Conservation (phyloP, 2,329 filamentous ascomycete species). For the Xylaria sp. region DNA sequence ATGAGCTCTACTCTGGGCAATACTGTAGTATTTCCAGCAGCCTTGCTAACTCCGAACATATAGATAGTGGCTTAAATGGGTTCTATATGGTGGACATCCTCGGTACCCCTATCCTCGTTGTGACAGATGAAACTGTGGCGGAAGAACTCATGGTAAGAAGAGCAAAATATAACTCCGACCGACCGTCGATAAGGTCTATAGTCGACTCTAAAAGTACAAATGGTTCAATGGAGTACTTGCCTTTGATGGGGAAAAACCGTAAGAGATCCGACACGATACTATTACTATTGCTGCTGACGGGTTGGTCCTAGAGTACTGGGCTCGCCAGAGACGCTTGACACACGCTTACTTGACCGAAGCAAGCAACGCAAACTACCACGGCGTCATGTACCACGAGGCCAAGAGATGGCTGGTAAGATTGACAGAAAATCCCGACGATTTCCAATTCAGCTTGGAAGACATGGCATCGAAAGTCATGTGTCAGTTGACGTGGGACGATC, state of each 20-base stretch:
- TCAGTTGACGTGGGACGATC: slow-evolving; percentile 64
- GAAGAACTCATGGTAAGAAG: slow-evolving; percentile 64
- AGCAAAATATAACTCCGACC: slow-evolving; percentile 63
- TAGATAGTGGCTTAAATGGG: slow-evolving; percentile 47
- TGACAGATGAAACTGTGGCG: slow-evolving; percentile 63
- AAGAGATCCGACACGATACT: slow-evolving; percentile 41
- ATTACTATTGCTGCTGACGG: slow-evolving; percentile 4
- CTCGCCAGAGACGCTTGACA: slow-evolving; percentile 63
- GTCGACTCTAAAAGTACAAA: slow-evolving; percentile 65
- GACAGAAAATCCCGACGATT: slow-evolving; percentile 62
- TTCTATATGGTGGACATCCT: slow-evolving; percentile 53
- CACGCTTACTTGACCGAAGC: slow-evolving; percentile 61
- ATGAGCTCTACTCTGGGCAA: background rate
- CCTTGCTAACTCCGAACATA: slow-evolving; percentile 13
- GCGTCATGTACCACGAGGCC: slow-evolving; percentile 62
- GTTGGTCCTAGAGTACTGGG: slow-evolving; percentile 60
- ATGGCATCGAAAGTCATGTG: slow-evolving; percentile 69
- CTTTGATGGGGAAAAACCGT: slow-evolving; percentile 67
- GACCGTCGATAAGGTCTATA: slow-evolving; percentile 59
- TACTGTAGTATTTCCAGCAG: background rate
- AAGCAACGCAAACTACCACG: slow-evolving; percentile 50
- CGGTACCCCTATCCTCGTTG: slow-evolving; percentile 54
- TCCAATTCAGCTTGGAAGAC: slow-evolving; percentile 63
- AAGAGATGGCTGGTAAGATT: slow-evolving; percentile 64
- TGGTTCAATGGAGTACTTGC: slow-evolving; percentile 67